Evolutionary conservation across 768 basidiomycete species (phyloP), one percentile per base, ranked within the genome.

Genomic region (Tylopilus cervinicoccineus): DNA sequence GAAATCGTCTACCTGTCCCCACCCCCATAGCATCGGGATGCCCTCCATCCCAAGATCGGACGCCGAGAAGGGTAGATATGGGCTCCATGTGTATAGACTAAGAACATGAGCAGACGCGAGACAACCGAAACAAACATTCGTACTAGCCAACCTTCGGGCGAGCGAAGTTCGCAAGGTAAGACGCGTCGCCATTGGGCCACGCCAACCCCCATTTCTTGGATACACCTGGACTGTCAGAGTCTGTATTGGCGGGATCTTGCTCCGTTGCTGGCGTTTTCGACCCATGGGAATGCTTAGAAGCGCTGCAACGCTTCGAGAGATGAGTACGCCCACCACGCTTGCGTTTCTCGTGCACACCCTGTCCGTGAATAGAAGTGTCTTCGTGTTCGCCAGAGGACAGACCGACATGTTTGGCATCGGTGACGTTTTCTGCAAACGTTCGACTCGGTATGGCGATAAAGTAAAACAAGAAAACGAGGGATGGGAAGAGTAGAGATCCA

Each of bases 1-100:
- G 63, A 86, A 86, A 14, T 76, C 71, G 7, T 45, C 52, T 22
- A 74, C 60, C 45, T 86, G 74, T 24, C 76, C 72, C 7, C 62
- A 55, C 51, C 86, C 83, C 88, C 88, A 91, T 1, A 90, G 64
- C 86, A 88, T 88, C 36, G 87, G 79, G 38, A 78, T 71, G 53
- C 70, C 80, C 10, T 75, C 65, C 32, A 84, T 62, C n/a, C 81
- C 83, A 44, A 76, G 65, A 6, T 60, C 27, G 13, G 71, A 66
- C 2, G 73, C 68, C 1, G 58, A 54, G n/a, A 54, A 46, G 19
- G 83, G 78, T 40, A 68, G 67, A 52, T 60, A 67, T 11, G 83
- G 76, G 31, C 74, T 72, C 91, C 92, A 93, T 27, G 79, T 82
- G 66, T 88, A 89, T 43, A 86, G 53, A 20, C 75, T 76, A 37